Evolutionary conservation across 2,329 filamentous ascomycete genomes (phyloP).

Genomic region (Trichoderma aggressivum): DNA sequence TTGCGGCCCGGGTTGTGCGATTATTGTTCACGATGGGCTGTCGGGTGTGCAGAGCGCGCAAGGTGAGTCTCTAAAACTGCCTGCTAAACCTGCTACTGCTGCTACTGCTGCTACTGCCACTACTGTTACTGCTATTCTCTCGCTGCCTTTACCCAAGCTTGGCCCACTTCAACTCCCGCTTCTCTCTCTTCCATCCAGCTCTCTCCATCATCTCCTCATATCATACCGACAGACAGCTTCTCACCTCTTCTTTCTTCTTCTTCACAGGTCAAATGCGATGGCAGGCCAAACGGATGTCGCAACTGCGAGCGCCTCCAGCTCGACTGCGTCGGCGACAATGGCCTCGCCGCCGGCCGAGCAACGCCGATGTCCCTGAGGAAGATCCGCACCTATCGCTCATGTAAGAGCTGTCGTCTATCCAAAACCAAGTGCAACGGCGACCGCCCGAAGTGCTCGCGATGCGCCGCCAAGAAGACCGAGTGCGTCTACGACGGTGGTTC

Average conservation of each 20-base stretch:
- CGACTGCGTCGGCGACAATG: conserved; percentile 39
- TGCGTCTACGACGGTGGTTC: conserved; percentile 40
- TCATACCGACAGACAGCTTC: background rate
- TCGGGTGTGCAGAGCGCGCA: conserved; percentile 40
- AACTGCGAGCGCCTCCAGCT: conserved; percentile 43
- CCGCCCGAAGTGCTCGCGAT: conserved; percentile 38
- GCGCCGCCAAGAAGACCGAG: conserved; percentile 32
- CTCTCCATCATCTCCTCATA: background rate
- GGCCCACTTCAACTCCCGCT: background rate
- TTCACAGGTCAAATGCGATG: conserved; percentile 41
- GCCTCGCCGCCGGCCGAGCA: conserved; percentile 26
- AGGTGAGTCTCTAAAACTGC: conserved; percentile 28
- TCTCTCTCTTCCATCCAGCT: background rate
- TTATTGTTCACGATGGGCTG: conserved; percentile 35
- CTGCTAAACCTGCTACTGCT: background rate
- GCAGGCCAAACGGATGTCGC: conserved; percentile 40
- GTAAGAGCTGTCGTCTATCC: conserved; percentile 38
- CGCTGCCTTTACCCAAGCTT: background rate
- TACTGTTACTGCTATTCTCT: background rate
- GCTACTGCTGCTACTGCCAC: too few relatives aligned
- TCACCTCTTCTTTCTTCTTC: conserved; percentile 14
- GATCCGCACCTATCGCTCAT: conserved; percentile 41
- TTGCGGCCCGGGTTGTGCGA: background rate
- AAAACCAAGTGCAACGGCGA: conserved; percentile 44
- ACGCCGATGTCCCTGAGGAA: conserved; percentile 34